Evolutionary conservation across 345 rosid species (phyloP), one percentile per base, ranked within the genome.

Genomic region (Kernera saxatilis): DNA sequence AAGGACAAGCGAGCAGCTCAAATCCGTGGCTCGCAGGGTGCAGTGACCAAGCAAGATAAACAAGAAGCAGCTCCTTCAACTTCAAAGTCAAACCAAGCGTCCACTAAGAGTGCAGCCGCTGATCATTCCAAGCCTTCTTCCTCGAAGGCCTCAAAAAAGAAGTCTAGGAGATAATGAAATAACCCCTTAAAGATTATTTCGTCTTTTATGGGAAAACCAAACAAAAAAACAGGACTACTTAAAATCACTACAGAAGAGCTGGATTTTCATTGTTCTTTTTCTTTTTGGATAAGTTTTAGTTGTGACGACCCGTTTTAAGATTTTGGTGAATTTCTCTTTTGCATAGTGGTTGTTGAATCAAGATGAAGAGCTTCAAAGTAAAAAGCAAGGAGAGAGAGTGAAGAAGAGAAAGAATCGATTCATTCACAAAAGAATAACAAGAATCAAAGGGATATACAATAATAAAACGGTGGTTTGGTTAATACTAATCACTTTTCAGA

Each of bases 1-100:
- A 91, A 85, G 84, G 99, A 94, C 60, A 91, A 91, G 88, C 81
- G 96, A 73, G 94, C 96, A 23, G 96, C 98, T 65, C 96, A 90
- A 68, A 88, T 94, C 14, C 88, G 99, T 78, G 97, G 98, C 41
- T 83, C 99, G 18, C 99, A 91, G 61, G 96, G 99, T 50, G 87
- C 95, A 22, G 95, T 94, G 19, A 76, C 51, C 50, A 85, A 83
- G 80, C 70, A 66, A 66, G 96, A 93, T 5, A 93, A 87, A 75
- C 88, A 81, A 52, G 98, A 93, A 45, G 72, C 87, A 37, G 83
- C 57, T 26, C 53, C 54, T 59, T 50, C 83, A 12, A 81, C 63
- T 63, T 30, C 82, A 4, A 86, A 81, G 69, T 27, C 84, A 5
- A 78, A 58, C 81, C 88, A 81, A 67, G 18, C 71, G 8, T 14